Base-by-base conservation (phyloP, 2,329 filamentous ascomycete species). In the Fusarium proliferatum region DNA sequence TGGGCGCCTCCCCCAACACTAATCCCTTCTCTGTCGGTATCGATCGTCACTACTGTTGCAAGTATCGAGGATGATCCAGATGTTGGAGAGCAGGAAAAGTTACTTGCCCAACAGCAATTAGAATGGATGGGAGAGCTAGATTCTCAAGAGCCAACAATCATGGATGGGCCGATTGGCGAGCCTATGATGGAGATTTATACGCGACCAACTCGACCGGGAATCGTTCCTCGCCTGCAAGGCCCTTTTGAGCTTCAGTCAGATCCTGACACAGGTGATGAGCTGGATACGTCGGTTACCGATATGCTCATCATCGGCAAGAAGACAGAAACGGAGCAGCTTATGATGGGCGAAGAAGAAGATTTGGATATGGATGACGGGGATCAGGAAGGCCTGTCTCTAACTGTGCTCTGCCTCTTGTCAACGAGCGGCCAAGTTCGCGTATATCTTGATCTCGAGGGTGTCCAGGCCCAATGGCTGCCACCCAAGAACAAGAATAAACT, bases 1-100 rank as follows among this genome's bases (percentile, higher is more conserved):
- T 98, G 96, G 95, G 90, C 93, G 30, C 91, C 93, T 30, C 91
- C 92, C 19, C 88, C 91, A 3, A 92, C 93, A 1, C 86, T 96
- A 38, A 90, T 97, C 19, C 93, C 95, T 5, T 95, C 94, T 1
- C 86, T 98, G 28, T 94, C 94, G 2, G 91, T 96, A 2, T 93
- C 93, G 13, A 93, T 97, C 64, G 91, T 97, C 33, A 91, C 93
- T 43, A 94, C 94, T 72, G 84, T 92, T 17, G 90, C 87, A 5
- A 87, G 88, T 7, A 85, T 89, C 45, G 89, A 92, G 73, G 89
- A 91, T 73, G 89, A 92, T 73, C 85, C 87, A 3, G 80, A 84
- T 5, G 84, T 88, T 23, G 85, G 89, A 9, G 82, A 87, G 28
- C 83, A 85, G 33, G 85, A 86, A 41, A 91, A 87, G 78, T 82